Evolutionary conservation across 2,329 filamentous ascomycete genomes (phyloP), one percentile per base, ranked within the genome.

Genomic region (Penicillium sp.): DNA sequence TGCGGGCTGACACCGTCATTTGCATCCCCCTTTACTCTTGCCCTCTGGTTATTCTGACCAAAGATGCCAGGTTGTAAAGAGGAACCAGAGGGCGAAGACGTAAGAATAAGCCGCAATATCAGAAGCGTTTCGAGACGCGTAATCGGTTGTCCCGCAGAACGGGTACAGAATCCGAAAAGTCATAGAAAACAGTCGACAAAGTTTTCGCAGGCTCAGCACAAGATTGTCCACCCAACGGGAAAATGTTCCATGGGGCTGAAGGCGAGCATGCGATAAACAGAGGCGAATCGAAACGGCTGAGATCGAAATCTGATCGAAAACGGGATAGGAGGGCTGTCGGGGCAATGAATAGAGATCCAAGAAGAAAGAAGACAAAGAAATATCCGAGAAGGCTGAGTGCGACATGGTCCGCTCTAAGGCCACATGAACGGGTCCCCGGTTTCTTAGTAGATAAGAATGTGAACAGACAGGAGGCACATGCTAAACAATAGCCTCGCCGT

Each of bases 261-360:
- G 46, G 50, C 53, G 62, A 63, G 60, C 57, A 56, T 40, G 60
- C 56, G 55, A 57, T 60, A 38, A 60, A 64, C 62, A 65, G 59
- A 61, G 61, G 62, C 57, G 56, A 61, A 57, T 68, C 69, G 67
- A 72, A 67, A 66, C 65, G 64, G 67, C 54, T 52, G 52, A 62
- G 52, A 65, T 69, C 69, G 67, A 66, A 65, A 63, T 57, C 63
- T 59, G 65, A 70, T 71, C 69, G 67, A 69, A 59, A 67, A 65
- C 63, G 57, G 65, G 66, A 60, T 69, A 64, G 49, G 63, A 66
- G 61, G 68, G 69, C 69, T 69, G 62, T 55, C 60, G 64, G 60
- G 67, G 69, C 67, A 72, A 64, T 65, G 67, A 67, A 69, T 65
- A 64, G 67, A 54, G 65, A 66, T 68, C 67, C 68, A 65, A 66